Base-by-base conservation (phyloP, 1,139 yeast species). In the Pichia kudriavzevii region DNA sequence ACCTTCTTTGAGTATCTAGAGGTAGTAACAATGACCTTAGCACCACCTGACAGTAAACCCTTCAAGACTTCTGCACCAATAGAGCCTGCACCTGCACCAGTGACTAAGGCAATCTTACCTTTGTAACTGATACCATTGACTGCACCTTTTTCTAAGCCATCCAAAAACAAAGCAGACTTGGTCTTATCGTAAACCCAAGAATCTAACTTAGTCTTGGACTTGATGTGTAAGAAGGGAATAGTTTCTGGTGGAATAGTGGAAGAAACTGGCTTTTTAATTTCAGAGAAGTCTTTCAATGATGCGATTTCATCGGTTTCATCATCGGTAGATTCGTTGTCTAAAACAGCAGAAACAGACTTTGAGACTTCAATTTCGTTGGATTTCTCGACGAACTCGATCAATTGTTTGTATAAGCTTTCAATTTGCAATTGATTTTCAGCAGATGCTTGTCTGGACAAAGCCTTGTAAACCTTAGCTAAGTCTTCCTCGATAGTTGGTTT, bases 81-180 rank as follows among this genome's bases (percentile, higher is more conserved):
- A 35, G 98, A 91, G 34, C 97, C 98, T 36, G 85, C 91, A 69
- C 98, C 98, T 35, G 97, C 97, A 69, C 98, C 98, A 36, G 98
- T 91, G 50, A 91, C 72, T 56, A 91, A 75, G 36, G 88, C 95
- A 49, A 79, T 78, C 64, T 87, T 91, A 61, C 78, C 84, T 60
- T 81, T 79, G 70, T 79, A 91, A 26, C 95, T 73, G 44, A 87
- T 73, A 66, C 98, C 98, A 50, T 87, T 80, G 46, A 85, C 75
- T 31, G 98, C 96, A 57, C 94, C 94, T 45, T 73, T 70, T 64
- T 91, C 97, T 57, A 91, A 77, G 39, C 94, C 94, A 58, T 87
- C 91, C 60, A 91, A 75, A 64, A 81, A 91, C 30, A 67, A 55
- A 22, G 91, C 71, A 32, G 98, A 79, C 48, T 83, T 69, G 46